A percentile compares a stretch with the other conserved stretches of the same genome.
These are phyloP conservation scores for Penicillium bialowiezense DNA, from an alignment of 495 filamentous ascomycete species.

Conservation along the genomic window DNA sequence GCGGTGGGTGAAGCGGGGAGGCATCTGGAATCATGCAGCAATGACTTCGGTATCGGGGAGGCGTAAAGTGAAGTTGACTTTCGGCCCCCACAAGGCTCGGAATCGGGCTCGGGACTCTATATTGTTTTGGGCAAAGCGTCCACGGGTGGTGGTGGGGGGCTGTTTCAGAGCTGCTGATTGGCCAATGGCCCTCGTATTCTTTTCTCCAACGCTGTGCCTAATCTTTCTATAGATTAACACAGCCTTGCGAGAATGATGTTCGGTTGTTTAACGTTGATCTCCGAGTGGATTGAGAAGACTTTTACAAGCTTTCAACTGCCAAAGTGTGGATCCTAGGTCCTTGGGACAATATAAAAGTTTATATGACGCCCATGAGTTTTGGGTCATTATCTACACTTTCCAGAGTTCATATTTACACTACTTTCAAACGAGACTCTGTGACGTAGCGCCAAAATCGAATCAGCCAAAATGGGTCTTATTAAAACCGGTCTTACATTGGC, in stretches of 20 bases:
- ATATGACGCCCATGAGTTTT: too few species aligned
- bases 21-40: conserved; percentile 2
- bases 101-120: conserved; percentile 14
- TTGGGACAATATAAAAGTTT: too few species aligned
- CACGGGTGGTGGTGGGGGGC: not conserved
- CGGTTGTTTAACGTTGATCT: too few species aligned
- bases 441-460: too few species aligned
- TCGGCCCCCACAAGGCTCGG: conserved; percentile 6
- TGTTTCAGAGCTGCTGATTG: not conserved
- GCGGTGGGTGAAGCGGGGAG: conserved; percentile 28
- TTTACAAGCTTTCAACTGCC: too few species aligned
- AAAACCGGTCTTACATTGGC: conserved; percentile 14
- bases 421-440: too few species aligned
- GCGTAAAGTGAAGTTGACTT: not conserved
- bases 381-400: too few species aligned
- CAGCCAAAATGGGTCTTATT: conserved; percentile 20
- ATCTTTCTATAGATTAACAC: not conserved
- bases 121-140: conserved; percentile 12
- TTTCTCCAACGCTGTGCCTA: not conserved
- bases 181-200: not conserved
- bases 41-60: conserved; percentile 2
- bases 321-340: too few species aligned
- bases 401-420: too few species aligned
- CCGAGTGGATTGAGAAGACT: too few species aligned
- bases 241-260: not conserved